Evolutionary conservation across 2,329 filamentous ascomycete species (phyloP), one percentile per base, ranked within the genome.

Genomic region (Karstenula rhodostoma): DNA sequence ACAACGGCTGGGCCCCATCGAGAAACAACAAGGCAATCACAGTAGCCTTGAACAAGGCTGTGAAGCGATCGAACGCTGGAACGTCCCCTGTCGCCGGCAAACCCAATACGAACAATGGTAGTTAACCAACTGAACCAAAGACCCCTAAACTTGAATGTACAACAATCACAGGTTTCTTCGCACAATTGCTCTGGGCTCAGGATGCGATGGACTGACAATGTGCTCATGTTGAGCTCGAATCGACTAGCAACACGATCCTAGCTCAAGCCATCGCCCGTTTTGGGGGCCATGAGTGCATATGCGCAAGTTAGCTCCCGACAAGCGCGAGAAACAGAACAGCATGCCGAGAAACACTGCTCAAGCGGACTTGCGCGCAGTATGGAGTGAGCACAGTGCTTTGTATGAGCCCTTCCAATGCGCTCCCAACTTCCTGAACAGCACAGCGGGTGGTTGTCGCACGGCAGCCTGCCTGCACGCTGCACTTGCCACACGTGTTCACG

Each of bases 221-320:
- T 47, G 52, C 52, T 55, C 52, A 27, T 27, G 4, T 15, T 29
- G 35, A n/a, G 29, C n/a, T 19, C 17, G n/a, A 55, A 37, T 27
- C 5, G 27, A 25, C 29, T 22, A 27, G n/a, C 37, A 35, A 35
- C n/a, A 42, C 42, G 42, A 37, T 43, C 52, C 9, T 55, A 37
- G 42, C 52, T 55, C 42, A 29, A 23, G 51, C 51, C 37, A 44
- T 46, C 8, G 40, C 40, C 40, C 4, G 27, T 55, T 47, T 6
- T 27, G 42, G n/a, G 52, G 42, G 42, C 23, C 42, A 25, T 55
- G 52, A 55, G 52, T 55, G 52, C 40, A 55, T 55, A 55, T 46
- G 52, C 52, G 52, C 52, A 55, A 55, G 52, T 55, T 55, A 55
- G n/a, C 12, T 9, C 40, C 50, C 35, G 23, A 32, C 25, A 19